Percentiles rank a stretch among this genome's conserved stretches.
These are phyloP conservation scores for Sporopachydermia quercuum DNA, from an alignment of 805 yeast species.

Conservation along the genomic window DNA sequence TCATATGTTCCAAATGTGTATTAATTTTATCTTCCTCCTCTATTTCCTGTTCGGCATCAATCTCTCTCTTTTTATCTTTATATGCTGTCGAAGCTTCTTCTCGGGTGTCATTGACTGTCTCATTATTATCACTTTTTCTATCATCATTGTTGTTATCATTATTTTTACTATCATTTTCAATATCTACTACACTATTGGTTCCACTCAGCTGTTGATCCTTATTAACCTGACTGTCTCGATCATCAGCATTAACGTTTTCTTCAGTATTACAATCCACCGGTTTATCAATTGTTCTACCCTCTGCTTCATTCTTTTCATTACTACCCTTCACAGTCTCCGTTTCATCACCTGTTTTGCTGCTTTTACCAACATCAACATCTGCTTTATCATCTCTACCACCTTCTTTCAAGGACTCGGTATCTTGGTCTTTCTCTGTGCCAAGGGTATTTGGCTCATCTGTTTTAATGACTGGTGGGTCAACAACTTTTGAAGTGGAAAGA, in stretches of 20 bases:
- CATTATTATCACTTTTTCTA: slow-evolving; percentile 9
- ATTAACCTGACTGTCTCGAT: slow-evolving; percentile 22
- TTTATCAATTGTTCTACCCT: slow-evolving; percentile 14
- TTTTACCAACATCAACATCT: background rate
- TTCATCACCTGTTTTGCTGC: slow-evolving; percentile 12
- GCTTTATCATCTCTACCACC: slow-evolving; percentile 4
- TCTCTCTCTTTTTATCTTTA: slow-evolving; percentile 3
- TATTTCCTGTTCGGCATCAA: slow-evolving; percentile 4
- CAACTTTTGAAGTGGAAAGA: slow-evolving; percentile 28
- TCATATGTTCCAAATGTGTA: slow-evolving; percentile 4
- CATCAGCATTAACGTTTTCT: slow-evolving; percentile 20
- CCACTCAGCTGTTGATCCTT: too few species aligned
- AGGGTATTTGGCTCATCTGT: slow-evolving; percentile 5
- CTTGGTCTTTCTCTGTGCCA: background rate
- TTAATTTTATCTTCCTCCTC: slow-evolving; percentile 3
- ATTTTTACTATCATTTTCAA: slow-evolving; percentile 15
- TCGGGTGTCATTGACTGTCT: slow-evolving; percentile 5
- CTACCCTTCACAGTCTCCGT: slow-evolving; percentile 19
- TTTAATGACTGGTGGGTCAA: slow-evolving; percentile 33
- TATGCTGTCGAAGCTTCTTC: slow-evolving; percentile 8
- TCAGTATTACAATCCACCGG: slow-evolving; percentile 11
- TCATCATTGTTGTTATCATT: slow-evolving; percentile 14
- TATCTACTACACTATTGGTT: slow-evolving; percentile 19
- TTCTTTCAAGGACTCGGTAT: slow-evolving; percentile 3
- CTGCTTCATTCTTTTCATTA: slow-evolving; percentile 18